Evolutionary conservation across 345 rosid genomes (phyloP).

Genomic region (Trapa bicornis): DNA sequence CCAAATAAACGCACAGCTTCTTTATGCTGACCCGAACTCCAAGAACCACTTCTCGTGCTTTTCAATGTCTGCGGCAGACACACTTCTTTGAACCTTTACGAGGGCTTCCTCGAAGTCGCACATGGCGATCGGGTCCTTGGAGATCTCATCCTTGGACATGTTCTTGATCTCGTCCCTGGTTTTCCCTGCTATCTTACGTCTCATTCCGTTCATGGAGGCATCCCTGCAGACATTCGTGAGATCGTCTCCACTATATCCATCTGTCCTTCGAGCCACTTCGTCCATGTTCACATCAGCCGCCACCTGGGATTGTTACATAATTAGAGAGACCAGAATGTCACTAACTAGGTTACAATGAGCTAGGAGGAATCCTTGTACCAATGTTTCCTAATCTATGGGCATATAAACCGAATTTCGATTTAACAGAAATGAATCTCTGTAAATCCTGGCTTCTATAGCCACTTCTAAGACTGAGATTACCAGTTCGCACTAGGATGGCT

Average conservation of each 20-base stretch:
- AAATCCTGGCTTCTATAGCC: not conserved
- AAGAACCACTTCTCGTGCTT: constrained; percentile 94
- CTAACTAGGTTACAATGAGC: not conserved
- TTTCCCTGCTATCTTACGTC: constrained; percentile 98
- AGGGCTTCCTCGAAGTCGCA: constrained; percentile 99
- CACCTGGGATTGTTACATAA: constrained; percentile 31
- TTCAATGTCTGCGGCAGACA: constrained; percentile 80
- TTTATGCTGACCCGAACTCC: constrained; percentile 88
- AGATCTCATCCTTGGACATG: constrained; percentile 96
- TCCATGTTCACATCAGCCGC: constrained; percentile 85
- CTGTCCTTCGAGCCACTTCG: constrained; percentile 79
- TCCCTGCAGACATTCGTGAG: constrained; percentile 95
- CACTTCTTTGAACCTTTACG: constrained; percentile 87
- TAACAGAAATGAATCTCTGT: not conserved
- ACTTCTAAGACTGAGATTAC: not conserved
- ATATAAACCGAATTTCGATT: too few species aligned
- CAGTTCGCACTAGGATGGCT: not conserved
- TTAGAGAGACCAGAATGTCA: not conserved
- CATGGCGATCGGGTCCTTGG: constrained; percentile 95
- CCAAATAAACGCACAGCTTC: not conserved
- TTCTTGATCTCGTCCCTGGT: constrained; percentile 97
- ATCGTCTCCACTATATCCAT: constrained; percentile 99
- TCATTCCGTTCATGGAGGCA: constrained; percentile 98
- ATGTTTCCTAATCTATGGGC: too few species aligned
- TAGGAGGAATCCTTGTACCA: too few species aligned